Evolutionary conservation across 2,329 filamentous ascomycete genomes (phyloP), one percentile per base, ranked within the genome.

Genomic region (Celoporthe dispersa): DNA sequence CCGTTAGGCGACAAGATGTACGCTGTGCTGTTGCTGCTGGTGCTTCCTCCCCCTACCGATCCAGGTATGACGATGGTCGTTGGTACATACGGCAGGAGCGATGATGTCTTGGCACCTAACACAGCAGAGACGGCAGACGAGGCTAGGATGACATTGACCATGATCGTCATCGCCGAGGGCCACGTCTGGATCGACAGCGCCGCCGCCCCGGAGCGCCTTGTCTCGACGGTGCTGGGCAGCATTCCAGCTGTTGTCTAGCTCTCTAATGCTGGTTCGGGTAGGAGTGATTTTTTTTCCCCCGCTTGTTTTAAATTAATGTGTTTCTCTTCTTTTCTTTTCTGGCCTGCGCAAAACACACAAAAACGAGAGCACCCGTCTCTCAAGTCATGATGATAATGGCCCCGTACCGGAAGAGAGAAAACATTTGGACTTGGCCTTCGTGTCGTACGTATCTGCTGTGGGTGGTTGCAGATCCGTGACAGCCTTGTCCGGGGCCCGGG

Each of bases 61-160:
- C 80, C 77, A 8, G 86, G 83, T 61, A 89, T 84, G 70, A 95
- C 86, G 66, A 97, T 86, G 39, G 87, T 89, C 0, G 94, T 94
- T 2, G 93, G 92, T 68, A 90, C 90, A 82, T 97, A 97, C 35
- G 93, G 94, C 64, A 79, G 79, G 75, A 84, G 82, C 19, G 44
- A 48, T 48, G 44, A 8, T 66, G 84, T 82, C 8, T 79, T 75
- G 51, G 75, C 44, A n/a, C 44, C 44, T 48, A 22, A 48, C 31
- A 69, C 39, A 51, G 41, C 69, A 59, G 67, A 51, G 44, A 67
- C 64, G 37, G 69, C 51, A 62, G 60, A 60, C 71, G 64, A 71
- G 64, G 64, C 66, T 61, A 72, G 62, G 37, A 71, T 53, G 39
- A 67, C 22, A 51, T 61, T 33, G 66, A 61, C 62, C 65, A 64